Conservation (phyloP, 2,329 filamentous ascomycete species). For the Beauveria australis region DNA sequence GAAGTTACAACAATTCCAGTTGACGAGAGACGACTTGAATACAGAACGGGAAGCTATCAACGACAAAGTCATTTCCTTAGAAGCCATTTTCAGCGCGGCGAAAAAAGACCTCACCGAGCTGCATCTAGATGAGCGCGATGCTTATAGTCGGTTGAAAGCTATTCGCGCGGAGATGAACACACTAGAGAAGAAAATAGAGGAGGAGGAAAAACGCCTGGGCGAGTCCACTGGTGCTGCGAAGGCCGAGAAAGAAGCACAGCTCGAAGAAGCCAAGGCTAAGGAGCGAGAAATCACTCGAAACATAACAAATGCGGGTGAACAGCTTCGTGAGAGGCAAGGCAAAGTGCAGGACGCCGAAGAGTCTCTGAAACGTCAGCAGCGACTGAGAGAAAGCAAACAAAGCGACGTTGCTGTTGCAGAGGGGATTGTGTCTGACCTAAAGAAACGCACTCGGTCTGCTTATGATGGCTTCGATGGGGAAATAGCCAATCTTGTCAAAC, state of each 20-base stretch:
- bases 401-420: conserved; percentile 47
- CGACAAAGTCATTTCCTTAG: conserved; percentile 35
- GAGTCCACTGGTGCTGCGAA: conserved; percentile 63
- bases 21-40: conserved; percentile 32
- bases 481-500: conserved; percentile 55
- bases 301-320: conserved; percentile 21
- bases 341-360: conserved; percentile 24
- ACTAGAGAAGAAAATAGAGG: conserved; percentile 39
- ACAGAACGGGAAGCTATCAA: conserved; percentile 39
- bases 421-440: conserved; percentile 39
- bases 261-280: conserved; percentile 21
- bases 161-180: conserved; percentile 39
- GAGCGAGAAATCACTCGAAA: conserved; percentile 21
- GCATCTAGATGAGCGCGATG: conserved; percentile 57
- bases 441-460: conserved; percentile 45
- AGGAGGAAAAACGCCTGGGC: conserved; percentile 54
- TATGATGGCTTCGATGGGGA: conserved; percentile 56
- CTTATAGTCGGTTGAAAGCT: conserved; percentile 48
- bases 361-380: conserved; percentile 22
- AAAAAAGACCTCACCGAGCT: conserved; percentile 46
- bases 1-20: conserved; percentile 30
- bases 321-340: conserved; percentile 26
- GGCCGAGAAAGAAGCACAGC: conserved; percentile 51
- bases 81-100: conserved; percentile 43
- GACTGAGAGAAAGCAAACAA: conserved; percentile 35